These are phyloP conservation scores for Leptomonas pyrrhocoris DNA, from an alignment of 208 protist genomes.

Conservation along the genomic window DNA sequence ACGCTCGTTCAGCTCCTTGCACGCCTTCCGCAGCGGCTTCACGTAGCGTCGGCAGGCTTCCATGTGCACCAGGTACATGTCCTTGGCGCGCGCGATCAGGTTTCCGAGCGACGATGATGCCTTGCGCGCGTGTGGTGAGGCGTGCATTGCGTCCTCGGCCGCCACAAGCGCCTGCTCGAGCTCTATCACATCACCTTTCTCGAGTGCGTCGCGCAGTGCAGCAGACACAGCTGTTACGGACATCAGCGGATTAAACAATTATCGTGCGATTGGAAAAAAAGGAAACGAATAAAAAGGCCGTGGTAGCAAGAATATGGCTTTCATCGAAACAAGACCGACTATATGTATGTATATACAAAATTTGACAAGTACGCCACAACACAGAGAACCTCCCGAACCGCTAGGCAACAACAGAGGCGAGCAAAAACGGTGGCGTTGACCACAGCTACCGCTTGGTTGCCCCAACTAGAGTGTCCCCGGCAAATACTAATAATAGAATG, in stretches of 20 bases:
- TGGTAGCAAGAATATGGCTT: too few relatives aligned
- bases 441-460: too few relatives aligned
- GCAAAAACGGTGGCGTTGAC: too few relatives aligned
- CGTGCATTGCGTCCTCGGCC: slow-evolving; percentile 37
- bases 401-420: too few relatives aligned
- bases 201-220: slow-evolving; percentile 46
- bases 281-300: too few relatives aligned
- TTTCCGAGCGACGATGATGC: slow-evolving; percentile 23
- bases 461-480: too few relatives aligned
- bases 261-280: too few relatives aligned
- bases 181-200: slow-evolving; percentile 69
- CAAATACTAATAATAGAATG: too few relatives aligned
- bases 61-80: slow-evolving; percentile 49
- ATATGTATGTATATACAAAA: too few relatives aligned
- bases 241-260: slow-evolving; percentile 6
- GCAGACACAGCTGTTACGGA: slow-evolving; percentile 20
- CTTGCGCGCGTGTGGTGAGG: slow-evolving; percentile 22
- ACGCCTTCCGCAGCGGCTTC: slow-evolving; percentile 65
- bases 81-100: slow-evolving; percentile 37
- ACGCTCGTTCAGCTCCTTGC: slow-evolving; percentile 48
- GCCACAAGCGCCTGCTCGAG: slow-evolving; percentile 61
- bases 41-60: slow-evolving; percentile 58
- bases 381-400: too few relatives aligned
- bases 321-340: too few relatives aligned
- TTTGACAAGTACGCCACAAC: too few relatives aligned